Percentiles rank a stretch among this genome's conserved stretches.
Conservation (phyloP, 495 filamentous ascomycete species). For the Staphylotrichum tortipilum region DNA sequence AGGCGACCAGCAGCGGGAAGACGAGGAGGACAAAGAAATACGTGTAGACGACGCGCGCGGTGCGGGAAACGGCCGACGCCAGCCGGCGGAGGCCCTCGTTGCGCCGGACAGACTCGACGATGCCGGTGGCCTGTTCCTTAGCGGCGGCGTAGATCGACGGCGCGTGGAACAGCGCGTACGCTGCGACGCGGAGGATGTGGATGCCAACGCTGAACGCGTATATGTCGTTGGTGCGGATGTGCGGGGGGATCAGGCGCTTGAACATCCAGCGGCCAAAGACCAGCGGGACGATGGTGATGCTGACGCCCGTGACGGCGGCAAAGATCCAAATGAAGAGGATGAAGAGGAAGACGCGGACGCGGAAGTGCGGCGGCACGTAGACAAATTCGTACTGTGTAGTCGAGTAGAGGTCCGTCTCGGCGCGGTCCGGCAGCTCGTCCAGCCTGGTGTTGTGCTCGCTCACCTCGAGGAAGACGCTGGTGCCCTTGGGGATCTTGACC, state of each 20-base stretch:
- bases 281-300: constrained; percentile 75
- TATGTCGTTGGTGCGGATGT: constrained; percentile 78
- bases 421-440: constrained; percentile 44
- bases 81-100: constrained; percentile 27
- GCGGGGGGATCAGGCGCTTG: constrained; percentile 52
- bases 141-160: constrained; percentile 35
- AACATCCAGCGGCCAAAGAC: constrained; percentile 75
- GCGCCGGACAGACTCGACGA: constrained; percentile 26
- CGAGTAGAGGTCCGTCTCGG: constrained; percentile 59
- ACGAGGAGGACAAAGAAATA: constrained; percentile 61
- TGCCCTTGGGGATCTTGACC: constrained; percentile 83
- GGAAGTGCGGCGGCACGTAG: constrained; percentile 85
- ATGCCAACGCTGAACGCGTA: constrained; percentile 90
- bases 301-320: constrained; percentile 84
- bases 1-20: constrained; percentile 73
- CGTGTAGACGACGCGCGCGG: constrained; percentile 56
- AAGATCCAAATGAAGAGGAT: constrained; percentile 89
- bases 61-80: constrained; percentile 15
- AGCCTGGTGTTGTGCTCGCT: constrained; percentile 57
- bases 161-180: constrained; percentile 50
- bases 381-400: constrained; percentile 67
- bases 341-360: constrained; percentile 70
- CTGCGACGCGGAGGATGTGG: constrained; percentile 60
- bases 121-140: constrained; percentile 18
- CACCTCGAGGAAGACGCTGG: constrained; percentile 71